Conservation (phyloP, 2,329 filamentous ascomycete species). For the Colletotrichum nymphaeae region DNA sequence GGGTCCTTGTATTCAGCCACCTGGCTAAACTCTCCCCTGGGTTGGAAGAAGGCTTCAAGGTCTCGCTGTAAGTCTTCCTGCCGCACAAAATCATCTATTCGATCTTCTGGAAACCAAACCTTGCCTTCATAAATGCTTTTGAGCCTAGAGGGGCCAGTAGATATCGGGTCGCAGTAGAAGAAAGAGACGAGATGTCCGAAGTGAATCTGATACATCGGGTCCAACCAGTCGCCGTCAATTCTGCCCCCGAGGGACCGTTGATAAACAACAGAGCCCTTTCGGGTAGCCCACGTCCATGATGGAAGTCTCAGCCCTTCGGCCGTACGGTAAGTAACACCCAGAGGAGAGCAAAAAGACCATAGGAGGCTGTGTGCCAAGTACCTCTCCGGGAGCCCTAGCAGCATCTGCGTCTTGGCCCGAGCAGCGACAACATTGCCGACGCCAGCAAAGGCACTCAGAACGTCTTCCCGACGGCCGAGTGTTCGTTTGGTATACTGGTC, state of each 20-base stretch:
- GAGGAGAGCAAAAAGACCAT: neutral
- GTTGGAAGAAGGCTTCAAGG: neutral
- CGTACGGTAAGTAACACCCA: neutral
- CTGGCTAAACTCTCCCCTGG: neutral
- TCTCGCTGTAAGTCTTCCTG: neutral
- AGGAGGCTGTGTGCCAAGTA: neutral
- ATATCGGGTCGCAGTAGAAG: neutral
- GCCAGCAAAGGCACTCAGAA: neutral
- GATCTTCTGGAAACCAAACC: neutral
- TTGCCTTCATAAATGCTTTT: neutral
- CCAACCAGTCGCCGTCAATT: neutral
- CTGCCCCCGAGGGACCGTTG: neutral
- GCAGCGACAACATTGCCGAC: neutral
- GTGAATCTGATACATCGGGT: neutral
- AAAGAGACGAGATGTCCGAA: neutral
- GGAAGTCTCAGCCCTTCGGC: neutral
- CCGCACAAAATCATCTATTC: neutral
- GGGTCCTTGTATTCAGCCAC: neutral
- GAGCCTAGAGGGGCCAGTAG: neutral
- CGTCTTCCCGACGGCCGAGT: neutral
- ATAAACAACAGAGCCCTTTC: neutral
- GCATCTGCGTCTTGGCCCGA: neutral
- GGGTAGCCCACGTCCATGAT: neutral
- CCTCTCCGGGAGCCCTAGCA: neutral
- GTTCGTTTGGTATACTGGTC: neutral